phyloP scores from a whole-genome alignment of 2,329 filamentous ascomycete species.

The Fusarium sp. region DNA sequence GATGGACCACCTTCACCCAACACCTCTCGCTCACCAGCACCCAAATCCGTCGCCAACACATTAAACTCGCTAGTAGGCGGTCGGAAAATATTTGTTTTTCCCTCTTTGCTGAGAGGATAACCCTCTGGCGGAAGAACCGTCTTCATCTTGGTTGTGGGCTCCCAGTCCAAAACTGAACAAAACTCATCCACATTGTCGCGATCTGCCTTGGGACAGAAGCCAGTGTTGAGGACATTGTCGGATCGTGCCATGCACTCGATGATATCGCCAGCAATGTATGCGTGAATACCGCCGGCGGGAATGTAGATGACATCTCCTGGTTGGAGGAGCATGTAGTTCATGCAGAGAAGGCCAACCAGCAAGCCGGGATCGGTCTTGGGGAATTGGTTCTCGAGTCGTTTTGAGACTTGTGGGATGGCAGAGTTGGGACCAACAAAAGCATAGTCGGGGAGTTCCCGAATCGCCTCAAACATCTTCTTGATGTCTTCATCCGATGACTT shows the following conservation, averaged over 20 bases:
- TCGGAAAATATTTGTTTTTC: constrained; percentile 71
- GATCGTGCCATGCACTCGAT: constrained; percentile 83
- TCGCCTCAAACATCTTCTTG: constrained; percentile 30
- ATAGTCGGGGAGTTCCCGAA: constrained; percentile 52
- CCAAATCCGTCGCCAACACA: constrained; percentile 70
- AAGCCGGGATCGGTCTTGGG: constrained; percentile 71
- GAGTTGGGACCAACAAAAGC: constrained; percentile 59
- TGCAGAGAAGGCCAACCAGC: constrained; percentile 75
- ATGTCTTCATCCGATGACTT: constrained; percentile 57
- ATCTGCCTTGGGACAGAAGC: constrained; percentile 76
- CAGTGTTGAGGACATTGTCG: constrained; percentile 79
- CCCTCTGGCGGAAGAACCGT: constrained; percentile 62
- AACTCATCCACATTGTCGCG: constrained; percentile 74
- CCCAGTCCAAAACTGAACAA: constrained; percentile 70
- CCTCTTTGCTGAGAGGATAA: constrained; percentile 63
- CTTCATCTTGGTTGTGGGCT: constrained; percentile 67
- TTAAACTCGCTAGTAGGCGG: constrained; percentile 80
- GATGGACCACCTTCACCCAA: constrained; percentile 34
- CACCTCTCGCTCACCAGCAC: constrained; percentile 66
- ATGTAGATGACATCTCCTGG: constrained; percentile 77
- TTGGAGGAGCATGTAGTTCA: constrained; percentile 77
- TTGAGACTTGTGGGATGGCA: constrained; percentile 73
- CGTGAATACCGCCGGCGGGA: constrained; percentile 78
- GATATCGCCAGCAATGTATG: constrained; percentile 78
- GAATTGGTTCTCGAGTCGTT: constrained; percentile 73